These are phyloP conservation scores for Populus tomentosa DNA, from an alignment of 441 rosid genomes.

Conservation along the genomic window DNA sequence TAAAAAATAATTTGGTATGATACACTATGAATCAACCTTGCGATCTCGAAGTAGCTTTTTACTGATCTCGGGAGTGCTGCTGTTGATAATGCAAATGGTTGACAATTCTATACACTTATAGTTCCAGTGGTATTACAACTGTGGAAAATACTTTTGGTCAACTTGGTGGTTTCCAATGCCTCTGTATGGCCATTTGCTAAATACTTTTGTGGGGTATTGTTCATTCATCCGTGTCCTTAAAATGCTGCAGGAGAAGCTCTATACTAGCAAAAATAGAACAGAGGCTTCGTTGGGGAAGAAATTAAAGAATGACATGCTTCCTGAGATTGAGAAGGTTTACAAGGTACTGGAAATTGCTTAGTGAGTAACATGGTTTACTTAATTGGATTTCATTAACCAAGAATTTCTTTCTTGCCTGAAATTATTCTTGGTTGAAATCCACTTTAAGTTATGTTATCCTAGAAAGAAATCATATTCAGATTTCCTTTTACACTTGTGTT, in stretches of 20 bases:
- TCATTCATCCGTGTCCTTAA: slow-evolving; percentile 3
- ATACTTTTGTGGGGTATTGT: background rate
- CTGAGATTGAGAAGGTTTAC: slow-evolving; percentile 93
- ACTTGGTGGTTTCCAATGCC: slow-evolving; percentile 1
- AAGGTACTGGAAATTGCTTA: slow-evolving; percentile 52
- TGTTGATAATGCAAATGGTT: background rate
- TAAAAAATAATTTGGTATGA: background rate
- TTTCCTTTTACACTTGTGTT: slow-evolving; percentile 11
- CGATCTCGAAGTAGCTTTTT: background rate
- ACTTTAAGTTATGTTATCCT: slow-evolving; percentile 11
- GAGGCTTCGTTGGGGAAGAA: slow-evolving; percentile 90
- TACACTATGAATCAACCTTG: background rate
- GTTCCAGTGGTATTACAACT: background rate
- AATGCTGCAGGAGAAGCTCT: slow-evolving; percentile 83
- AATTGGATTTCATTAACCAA: background rate
- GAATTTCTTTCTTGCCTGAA: background rate
- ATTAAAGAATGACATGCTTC: slow-evolving; percentile 87
- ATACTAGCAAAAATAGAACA: slow-evolving; percentile 74
- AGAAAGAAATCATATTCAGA: background rate
- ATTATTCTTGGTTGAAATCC: slow-evolving; percentile 1
- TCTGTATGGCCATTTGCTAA: background rate
- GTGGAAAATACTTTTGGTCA: background rate
- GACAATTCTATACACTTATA: background rate
- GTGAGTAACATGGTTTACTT: background rate
- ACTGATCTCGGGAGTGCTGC: background rate